Base-by-base conservation (phyloP, 768 basidiomycete genomes). In the Hygrocybe punicea region DNA sequence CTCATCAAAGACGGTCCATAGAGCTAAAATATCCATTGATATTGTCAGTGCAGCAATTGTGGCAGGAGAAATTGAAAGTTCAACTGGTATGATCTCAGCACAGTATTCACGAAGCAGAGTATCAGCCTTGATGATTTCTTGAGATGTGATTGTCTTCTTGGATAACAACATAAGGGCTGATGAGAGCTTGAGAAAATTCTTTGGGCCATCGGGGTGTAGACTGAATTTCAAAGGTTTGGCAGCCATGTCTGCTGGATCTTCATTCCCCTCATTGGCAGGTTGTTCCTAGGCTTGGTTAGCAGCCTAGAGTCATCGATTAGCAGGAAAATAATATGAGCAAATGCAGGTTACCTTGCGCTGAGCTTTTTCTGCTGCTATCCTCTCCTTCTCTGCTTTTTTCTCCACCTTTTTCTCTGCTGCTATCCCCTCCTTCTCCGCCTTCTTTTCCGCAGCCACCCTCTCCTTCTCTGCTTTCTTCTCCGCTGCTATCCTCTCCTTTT, bases 1-100 rank as follows among this genome's bases (percentile, higher is more conserved):
- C 62, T 60, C 6, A 78, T 69, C 2, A 65, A 60, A 1, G 52
- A 13, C 6, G 17, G 58, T 14, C 39, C 33, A 48, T 33, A 52
- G 11, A 25, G 11, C 29, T 35, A 62, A 73, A 69, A 0, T 4
- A n/a, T n/a, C n/a, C n/a, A n/a, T n/a, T n/a, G n/a, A n/a, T n/a
- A 40, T 4, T 40, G 19, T 16, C 5, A 40, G 39, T 37, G 16
- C 9, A 9, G 36, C 9, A 37, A 9, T 8, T 40, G 19, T 13
- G 5, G 39, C 4, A 40, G n/a, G 29, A 4, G 39, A 29, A 29
- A 8, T 29, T 4, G 4, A 29, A 29, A 5, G 19, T 5, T 19
- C 14, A 16, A 13, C 11, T 40, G 39, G 4, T 4, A 40, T 40
- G 4, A 40, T 4, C 13, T 40, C 39, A 3, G 39, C 3, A 3